A percentile compares a stretch with the other conserved stretches of the same genome.
phyloP scores from a whole-genome alignment of 169 alveolate species.

The Plasmodium inui region DNA sequence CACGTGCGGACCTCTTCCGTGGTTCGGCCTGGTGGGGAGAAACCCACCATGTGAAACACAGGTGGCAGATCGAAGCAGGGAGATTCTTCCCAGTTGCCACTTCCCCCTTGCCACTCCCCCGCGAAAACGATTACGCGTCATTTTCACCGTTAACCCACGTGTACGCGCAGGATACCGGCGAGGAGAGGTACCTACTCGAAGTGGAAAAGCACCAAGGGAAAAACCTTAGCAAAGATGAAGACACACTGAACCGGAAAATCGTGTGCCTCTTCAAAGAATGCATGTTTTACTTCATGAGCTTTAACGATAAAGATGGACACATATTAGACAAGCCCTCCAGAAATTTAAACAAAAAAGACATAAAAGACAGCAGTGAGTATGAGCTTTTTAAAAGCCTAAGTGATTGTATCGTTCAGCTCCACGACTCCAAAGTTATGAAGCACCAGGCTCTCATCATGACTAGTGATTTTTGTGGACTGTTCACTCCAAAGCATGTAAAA shows the following conservation, averaged over 20 bases:
- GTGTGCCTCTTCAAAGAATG: constrained; percentile 59
- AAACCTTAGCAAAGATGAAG: constrained; percentile 29
- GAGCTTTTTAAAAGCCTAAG: constrained; percentile 63
- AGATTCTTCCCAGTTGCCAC: neutral
- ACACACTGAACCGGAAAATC: constrained; percentile 23
- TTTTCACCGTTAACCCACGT: neutral
- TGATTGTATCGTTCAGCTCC: constrained; percentile 62
- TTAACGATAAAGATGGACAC: constrained; percentile 56
- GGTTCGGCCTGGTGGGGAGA: neutral
- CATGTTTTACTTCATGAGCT: constrained; percentile 70
- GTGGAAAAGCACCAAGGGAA: constrained; percentile 38
- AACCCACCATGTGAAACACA: neutral
- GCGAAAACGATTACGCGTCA: neutral
- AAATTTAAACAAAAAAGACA: constrained; percentile 21
- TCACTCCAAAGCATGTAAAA: constrained; percentile 46
- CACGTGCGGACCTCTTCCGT: neutral
- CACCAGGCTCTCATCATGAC: constrained; percentile 74
- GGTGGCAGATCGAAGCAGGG: neutral
- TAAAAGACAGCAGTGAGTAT: constrained; percentile 52
- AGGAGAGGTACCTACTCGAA: constrained; percentile 35
- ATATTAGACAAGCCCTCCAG: constrained; percentile 11
- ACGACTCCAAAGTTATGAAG: constrained; percentile 40
- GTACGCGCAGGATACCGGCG: neutral
- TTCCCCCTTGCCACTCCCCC: neutral
- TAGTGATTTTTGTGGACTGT: constrained; percentile 53